Evolutionary conservation across 23 red algal genomes (phyloP), one percentile per base, ranked within the genome.

Genomic region (Agarophyton chilense): DNA sequence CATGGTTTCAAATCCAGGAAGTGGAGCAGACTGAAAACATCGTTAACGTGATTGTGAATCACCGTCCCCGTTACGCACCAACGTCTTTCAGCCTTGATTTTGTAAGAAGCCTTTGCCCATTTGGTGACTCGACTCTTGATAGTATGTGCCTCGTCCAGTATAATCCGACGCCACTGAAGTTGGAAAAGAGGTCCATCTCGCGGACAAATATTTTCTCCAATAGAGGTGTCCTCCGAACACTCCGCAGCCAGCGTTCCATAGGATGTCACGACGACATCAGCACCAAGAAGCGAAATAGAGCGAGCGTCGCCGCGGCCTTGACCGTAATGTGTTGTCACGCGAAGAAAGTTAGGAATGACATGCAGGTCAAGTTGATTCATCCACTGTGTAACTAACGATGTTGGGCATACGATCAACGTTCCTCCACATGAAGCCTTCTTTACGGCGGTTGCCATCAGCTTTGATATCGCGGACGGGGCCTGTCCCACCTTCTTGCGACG

Each of bases 31-130:
- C 89, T 83, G 25, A 86, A 89, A 4, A 93, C 84, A 45, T 97
- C 95, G 61, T 97, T 87, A 33, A 97, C 80, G 44, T 90, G 87
- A 63, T 97, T 97, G 40, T 97, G 95, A 33, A 97, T 93, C n/a
- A 92, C 89, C 9, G 89, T 97, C 2, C 95, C 95, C 35, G 95
- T 97, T 26, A 97, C 71, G 60, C 90, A 94, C 95, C 95, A 97
- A 34, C 90, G 88, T 51, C 78, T 65, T 26, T 89, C 81, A 17
- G 89, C 82, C 38, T 62, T 72, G 22, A 97, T 50, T 26, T 77
- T 64, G 60, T 72, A 97, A 2, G 56, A 62, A 7, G 95, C 88
- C 24, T 68, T 74, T 51, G 95, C 84, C 81, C 73, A 77, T 52
- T 84, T 76, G 25, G 95, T 84, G 4, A 52, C 12, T 22, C 84